Conservation (phyloP, 257 asterid genomes). For the Thymus quinquecostatus region DNA sequence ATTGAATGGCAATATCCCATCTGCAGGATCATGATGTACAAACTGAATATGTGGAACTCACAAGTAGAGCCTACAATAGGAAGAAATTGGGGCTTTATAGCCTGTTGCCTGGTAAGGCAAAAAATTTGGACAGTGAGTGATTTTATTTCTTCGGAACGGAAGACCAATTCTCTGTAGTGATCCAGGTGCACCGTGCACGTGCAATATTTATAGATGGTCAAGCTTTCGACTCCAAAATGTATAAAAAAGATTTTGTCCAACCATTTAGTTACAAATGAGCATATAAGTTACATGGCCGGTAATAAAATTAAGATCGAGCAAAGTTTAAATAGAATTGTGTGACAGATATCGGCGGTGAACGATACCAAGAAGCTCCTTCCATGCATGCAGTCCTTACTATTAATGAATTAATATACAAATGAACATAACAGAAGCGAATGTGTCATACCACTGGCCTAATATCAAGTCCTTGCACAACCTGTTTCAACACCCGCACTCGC, state of each 20-base stretch:
- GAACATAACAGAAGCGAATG: conserved; percentile 31
- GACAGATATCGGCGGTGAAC: neutral
- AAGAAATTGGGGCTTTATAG: conserved; percentile 13
- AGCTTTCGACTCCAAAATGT: conserved; percentile 15
- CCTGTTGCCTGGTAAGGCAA: neutral
- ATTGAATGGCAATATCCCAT: neutral
- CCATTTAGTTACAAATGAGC: neutral
- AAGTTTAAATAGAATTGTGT: neutral
- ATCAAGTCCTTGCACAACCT: conserved; percentile 67
- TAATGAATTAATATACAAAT: conserved; percentile 14
- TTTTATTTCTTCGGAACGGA: neutral
- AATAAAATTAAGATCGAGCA: conserved; percentile 4
- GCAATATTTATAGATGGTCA: conserved; percentile 10
- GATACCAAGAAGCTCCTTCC: neutral
- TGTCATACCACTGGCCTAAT: conserved; percentile 87
- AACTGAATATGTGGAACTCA: conserved; percentile 23
- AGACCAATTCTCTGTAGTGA: conserved; percentile 1
- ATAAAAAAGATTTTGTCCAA: neutral
- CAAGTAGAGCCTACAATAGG: conserved; percentile 9
- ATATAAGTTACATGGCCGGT: neutral
- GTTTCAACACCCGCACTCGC: conserved; percentile 72
- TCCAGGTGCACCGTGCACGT: neutral
- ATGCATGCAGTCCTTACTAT: neutral
- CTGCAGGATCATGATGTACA: conserved; percentile 17
- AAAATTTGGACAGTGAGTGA: neutral